Evolutionary conservation across 2,329 filamentous ascomycete species (phyloP).

Genomic region (Lasiodiplodia gonubiensis): DNA sequence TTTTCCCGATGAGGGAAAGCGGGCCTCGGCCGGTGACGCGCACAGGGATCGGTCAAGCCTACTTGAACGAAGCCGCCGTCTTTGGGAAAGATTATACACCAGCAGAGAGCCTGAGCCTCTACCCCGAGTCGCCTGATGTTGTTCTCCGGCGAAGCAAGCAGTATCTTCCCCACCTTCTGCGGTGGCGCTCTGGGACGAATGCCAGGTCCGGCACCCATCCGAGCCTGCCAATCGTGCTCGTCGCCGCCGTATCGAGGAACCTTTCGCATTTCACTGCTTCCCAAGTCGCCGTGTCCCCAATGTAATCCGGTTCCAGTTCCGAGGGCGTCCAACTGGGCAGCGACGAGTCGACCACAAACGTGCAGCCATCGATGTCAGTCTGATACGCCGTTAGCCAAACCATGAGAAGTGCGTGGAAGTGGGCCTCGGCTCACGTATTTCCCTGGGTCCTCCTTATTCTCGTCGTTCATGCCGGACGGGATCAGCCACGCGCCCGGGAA

Average conservation of each 20-base stretch:
- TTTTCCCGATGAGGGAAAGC: conserved; percentile 23
- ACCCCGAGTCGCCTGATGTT: conserved; percentile 6
- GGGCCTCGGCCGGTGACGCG: conserved; percentile 18
- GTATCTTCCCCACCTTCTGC: conserved; percentile 84
- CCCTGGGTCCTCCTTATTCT: conserved; percentile 80
- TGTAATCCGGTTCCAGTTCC: conserved; percentile 78
- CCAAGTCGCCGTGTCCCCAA: conserved; percentile 77
- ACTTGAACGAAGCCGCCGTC: conserved; percentile 3
- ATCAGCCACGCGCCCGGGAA: conserved; percentile 85
- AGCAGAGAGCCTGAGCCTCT: conserved; percentile 1
- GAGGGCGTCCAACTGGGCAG: conserved; percentile 68
- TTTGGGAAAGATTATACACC: conserved; percentile 7
- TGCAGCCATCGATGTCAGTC: conserved; percentile 74
- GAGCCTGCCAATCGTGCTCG: conserved; percentile 73
- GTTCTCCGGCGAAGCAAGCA: conserved; percentile 72
- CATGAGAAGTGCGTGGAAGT: neutral
- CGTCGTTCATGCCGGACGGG: conserved; percentile 87
- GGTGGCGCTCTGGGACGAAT: conserved; percentile 71
- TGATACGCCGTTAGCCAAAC: conserved; percentile 40
- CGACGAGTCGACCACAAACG: conserved; percentile 86
- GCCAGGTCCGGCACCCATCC: conserved; percentile 79
- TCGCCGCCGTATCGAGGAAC: conserved; percentile 81
- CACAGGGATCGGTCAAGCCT: conserved; percentile 2
- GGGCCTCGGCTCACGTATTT: conserved; percentile 73
- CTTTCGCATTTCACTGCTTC: conserved; percentile 73